phyloP scores from a whole-genome alignment of 1,139 yeast species.

The Lodderomyces jiufengensis region DNA sequence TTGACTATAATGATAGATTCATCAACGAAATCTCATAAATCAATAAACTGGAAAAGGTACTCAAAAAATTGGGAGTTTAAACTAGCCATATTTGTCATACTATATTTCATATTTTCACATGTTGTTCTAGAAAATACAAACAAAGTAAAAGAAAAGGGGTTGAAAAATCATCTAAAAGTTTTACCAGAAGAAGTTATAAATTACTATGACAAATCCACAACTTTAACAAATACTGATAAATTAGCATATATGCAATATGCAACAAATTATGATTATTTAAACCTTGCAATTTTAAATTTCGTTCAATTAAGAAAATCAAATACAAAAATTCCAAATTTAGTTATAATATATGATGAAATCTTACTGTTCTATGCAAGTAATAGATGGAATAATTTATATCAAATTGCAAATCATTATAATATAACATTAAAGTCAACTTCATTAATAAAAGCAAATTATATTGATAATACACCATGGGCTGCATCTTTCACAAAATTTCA shows the following conservation, averaged over 20 bases:
- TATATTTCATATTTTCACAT: slow-evolving; percentile 21
- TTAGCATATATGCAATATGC: slow-evolving; percentile 38
- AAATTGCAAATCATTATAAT: slow-evolving; percentile 13
- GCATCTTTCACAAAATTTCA: slow-evolving; percentile 54
- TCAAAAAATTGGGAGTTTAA: slow-evolving; percentile 24
- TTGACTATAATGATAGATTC: not conserved
- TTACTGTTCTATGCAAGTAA: slow-evolving; percentile 15
- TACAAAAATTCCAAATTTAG: slow-evolving; percentile 23
- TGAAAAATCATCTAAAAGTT: slow-evolving; percentile 19
- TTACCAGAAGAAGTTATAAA: slow-evolving; percentile 23
- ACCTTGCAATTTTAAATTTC: slow-evolving; percentile 32
- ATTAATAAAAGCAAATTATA: slow-evolving; percentile 14
- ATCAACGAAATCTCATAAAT: not conserved
- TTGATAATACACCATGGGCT: slow-evolving; percentile 38
- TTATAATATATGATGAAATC: slow-evolving; percentile 23
- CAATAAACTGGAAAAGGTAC: slow-evolving; percentile 1
- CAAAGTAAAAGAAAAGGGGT: slow-evolving; percentile 13
- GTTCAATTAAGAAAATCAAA: slow-evolving; percentile 20
- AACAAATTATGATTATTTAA: slow-evolving; percentile 29
- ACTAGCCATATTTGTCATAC: slow-evolving; percentile 20
- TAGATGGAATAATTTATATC: slow-evolving; percentile 14
- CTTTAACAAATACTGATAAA: slow-evolving; percentile 11
- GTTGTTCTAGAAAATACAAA: slow-evolving; percentile 14
- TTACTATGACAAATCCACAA: slow-evolving; percentile 11
- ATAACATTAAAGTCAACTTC: slow-evolving; percentile 23